Conservation (phyloP, 345 rosid species). For the Draba incana region DNA sequence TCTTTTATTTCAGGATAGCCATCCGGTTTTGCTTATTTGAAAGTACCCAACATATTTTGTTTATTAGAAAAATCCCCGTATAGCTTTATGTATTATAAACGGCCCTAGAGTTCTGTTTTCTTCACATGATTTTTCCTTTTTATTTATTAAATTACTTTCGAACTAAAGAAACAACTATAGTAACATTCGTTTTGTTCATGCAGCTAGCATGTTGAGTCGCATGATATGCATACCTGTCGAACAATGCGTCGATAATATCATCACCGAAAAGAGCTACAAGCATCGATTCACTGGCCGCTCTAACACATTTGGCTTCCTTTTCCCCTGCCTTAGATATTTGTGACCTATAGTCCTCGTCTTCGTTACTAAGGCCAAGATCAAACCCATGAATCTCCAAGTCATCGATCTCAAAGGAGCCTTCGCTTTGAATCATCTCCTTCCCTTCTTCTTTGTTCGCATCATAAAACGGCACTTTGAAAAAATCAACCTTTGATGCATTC, state of each 20-base stretch:
- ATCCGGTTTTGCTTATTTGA: too few relatives aligned
- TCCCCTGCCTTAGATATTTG: constrained; percentile 37
- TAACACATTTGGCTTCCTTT: constrained; percentile 46
- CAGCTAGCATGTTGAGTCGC: constrained; percentile 19
- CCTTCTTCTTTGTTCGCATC: constrained; percentile 36
- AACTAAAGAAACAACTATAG: constrained; percentile 23
- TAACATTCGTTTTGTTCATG: constrained; percentile 25
- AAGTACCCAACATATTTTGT: too few relatives aligned
- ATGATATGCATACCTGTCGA: constrained; percentile 38
- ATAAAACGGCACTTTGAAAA: constrained; percentile 43
- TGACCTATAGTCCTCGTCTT: constrained; percentile 1
- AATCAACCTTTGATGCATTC: constrained; percentile 35
- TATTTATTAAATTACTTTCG: too few relatives aligned
- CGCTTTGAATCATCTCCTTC: constrained; percentile 24
- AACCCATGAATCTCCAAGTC: constrained; percentile 30
- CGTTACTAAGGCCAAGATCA: constrained; percentile 9
- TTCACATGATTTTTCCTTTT: too few relatives aligned
- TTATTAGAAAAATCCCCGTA: too few relatives aligned
- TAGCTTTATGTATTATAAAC: too few relatives aligned
- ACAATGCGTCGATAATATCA: constrained; percentile 42
- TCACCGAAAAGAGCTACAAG: constrained; percentile 52
- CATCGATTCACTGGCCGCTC: constrained; percentile 61
- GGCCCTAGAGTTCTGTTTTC: too few relatives aligned
- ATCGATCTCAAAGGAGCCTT: constrained; percentile 41
- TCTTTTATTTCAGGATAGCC: too few relatives aligned